Evolutionary conservation across 2,329 filamentous ascomycete genomes (phyloP).

Genomic region (Akanthomyces dipterigenus): DNA sequence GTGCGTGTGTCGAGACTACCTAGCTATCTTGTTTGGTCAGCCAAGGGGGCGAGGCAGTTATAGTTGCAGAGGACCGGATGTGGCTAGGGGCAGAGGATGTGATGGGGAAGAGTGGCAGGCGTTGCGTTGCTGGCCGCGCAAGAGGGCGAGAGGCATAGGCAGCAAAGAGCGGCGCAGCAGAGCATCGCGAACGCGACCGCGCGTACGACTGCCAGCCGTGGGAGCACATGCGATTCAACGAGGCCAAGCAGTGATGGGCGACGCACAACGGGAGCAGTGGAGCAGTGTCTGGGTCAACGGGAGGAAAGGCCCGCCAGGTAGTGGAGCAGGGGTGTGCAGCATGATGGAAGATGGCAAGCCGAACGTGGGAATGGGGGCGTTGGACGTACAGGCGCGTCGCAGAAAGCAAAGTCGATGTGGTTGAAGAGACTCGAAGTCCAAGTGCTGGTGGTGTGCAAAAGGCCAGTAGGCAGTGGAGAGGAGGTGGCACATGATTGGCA

Average conservation of each 20-base stretch:
- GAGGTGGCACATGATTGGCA: constrained; percentile 14
- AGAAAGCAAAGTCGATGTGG: background rate
- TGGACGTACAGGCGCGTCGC: background rate
- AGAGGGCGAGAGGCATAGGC: background rate
- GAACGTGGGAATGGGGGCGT: background rate
- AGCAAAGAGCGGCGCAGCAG: background rate
- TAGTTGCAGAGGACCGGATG: background rate
- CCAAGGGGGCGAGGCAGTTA: background rate
- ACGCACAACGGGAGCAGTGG: constrained; percentile 3
- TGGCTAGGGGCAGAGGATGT: background rate
- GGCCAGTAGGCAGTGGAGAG: constrained; percentile 4
- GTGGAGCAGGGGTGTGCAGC: constrained; percentile 1
- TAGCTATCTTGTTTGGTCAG: constrained; percentile 8
- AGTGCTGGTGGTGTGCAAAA: constrained; percentile 3
- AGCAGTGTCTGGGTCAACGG: background rate
- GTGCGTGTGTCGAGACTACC: constrained; percentile 1
- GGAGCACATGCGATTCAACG: background rate
- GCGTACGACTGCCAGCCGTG: background rate
- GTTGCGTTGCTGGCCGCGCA: constrained; percentile 8
- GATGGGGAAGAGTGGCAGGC: background rate
- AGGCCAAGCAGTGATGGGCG: background rate
- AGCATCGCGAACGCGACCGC: background rate
- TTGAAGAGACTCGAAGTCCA: constrained; percentile 4
- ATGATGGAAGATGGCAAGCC: constrained; percentile 2
- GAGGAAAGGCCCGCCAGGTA: constrained; percentile 3